Conservation (phyloP, 306 rosid species). For the Senna tora region DNA sequence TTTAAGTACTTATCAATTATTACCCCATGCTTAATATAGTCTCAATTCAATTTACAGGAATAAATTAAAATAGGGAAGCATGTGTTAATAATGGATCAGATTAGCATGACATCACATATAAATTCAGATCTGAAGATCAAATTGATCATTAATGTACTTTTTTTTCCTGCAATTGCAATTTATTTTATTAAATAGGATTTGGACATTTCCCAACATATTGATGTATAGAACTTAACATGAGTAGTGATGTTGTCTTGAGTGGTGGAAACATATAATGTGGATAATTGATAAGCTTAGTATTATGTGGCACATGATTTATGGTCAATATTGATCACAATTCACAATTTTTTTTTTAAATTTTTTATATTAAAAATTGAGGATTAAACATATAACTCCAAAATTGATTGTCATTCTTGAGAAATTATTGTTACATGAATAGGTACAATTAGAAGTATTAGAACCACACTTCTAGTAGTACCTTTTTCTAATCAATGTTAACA, state of each 20-base stretch:
- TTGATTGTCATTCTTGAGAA: no score
- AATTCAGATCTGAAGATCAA: conserved; percentile 23
- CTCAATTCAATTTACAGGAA: neutral
- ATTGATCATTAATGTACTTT: conserved; percentile 3
- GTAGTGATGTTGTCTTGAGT: conserved; percentile 45
- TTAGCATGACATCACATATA: conserved; percentile 11
- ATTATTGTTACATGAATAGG: no score
- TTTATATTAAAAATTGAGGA: no score
- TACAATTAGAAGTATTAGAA: neutral
- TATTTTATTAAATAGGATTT: neutral
- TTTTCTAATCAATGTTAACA: neutral
- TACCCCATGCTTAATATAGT: conserved; percentile 7
- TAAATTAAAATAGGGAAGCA: neutral
- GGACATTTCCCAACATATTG: conserved; percentile 28
- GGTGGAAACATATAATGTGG: conserved; percentile 48
- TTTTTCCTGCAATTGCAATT: neutral
- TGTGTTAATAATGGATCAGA: conserved; percentile 30
- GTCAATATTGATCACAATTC: conserved; percentile 36
- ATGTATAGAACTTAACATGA: conserved; percentile 29
- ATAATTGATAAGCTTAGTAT: conserved; percentile 44
- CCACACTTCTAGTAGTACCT: neutral
- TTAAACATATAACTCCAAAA: no score
- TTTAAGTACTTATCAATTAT: conserved; percentile 3
- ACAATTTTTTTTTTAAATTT: no score
- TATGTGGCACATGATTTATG: conserved; percentile 59